Base-by-base conservation (phyloP, 306 rosid species). In the Vigna nakashimae region DNA sequence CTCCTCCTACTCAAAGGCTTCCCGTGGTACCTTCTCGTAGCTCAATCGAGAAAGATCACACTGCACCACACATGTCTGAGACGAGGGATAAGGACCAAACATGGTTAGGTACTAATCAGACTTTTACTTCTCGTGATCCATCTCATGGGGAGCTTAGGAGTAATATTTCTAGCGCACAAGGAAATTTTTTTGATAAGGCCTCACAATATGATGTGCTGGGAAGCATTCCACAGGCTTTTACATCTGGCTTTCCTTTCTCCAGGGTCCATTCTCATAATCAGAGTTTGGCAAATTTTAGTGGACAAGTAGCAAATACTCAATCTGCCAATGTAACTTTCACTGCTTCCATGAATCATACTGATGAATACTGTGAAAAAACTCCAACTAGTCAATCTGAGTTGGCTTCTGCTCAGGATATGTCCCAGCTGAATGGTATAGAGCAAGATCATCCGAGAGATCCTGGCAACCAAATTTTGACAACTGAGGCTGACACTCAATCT, bases 1-100 rank as follows among this genome's bases (percentile, higher is more conserved):
- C 91, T 60, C 98, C 94, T 77, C 98, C 98, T 55, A 80, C 91
- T 70, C 97, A 94, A 87, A 79, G 88, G 53, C 72, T 73, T 83
- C 82, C 90, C 60, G 48, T 73, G 75, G 77, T 76, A 76, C 69
- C 93, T 69, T 86, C 96, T 73, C 90, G 73, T 84, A 79, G 79
- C 82, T 85, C 88, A 50, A 58, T 81, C 6, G 89, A 82, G 80
- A 79, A 85, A 84, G 88, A 69, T 84, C 60, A 62, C 73, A 73
- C 74, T 69, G 75, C 88, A 42, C 24, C 65, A 24, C 83, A 66
- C 56, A 75, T 79, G 46, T 84, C 87, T 55, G 94, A 87, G 71
- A 76, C 60, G 7, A 90, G 84, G 83, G 94, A 87, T 69, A 88
- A 86, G 79, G 90, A 87, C 75, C 83, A 65, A 65, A 18, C 74